Evolutionary conservation across 2,329 filamentous ascomycete genomes (phyloP).

Genomic region (Dactylellina parvicollis): DNA sequence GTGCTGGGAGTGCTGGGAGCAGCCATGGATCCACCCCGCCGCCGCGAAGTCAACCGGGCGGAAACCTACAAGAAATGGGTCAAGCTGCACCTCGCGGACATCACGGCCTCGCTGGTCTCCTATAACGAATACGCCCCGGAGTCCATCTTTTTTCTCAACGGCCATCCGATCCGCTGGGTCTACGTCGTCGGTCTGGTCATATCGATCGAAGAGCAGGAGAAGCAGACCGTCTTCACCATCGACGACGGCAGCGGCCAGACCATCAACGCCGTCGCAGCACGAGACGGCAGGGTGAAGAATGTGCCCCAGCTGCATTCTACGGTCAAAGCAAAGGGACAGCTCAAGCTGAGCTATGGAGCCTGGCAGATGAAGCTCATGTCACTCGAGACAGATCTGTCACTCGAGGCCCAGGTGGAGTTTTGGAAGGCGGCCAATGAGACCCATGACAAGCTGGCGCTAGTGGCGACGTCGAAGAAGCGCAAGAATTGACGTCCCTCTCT

Average conservation of each 20-base stretch:
- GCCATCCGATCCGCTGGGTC: constrained; percentile 45
- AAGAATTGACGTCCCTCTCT: constrained; percentile 6
- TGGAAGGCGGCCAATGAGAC: constrained; percentile 44
- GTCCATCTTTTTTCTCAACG: constrained; percentile 40
- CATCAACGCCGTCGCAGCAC: constrained; percentile 29
- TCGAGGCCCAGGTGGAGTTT: constrained; percentile 39
- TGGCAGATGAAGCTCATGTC: constrained; percentile 41
- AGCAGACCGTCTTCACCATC: constrained; percentile 27
- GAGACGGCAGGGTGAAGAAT: background rate
- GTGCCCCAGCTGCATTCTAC: constrained; percentile 45
- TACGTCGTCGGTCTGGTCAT: constrained; percentile 30
- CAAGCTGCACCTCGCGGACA: constrained; percentile 43
- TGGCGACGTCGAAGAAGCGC: constrained; percentile 13
- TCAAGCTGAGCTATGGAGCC: constrained; percentile 35
- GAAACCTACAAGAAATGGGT: constrained; percentile 47
- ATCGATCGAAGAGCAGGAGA: constrained; percentile 31
- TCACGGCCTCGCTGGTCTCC: constrained; percentile 27
- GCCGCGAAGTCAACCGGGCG: constrained; percentile 42
- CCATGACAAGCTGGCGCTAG: constrained; percentile 25
- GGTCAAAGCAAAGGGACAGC: constrained; percentile 36
- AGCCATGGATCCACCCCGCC: constrained; percentile 40
- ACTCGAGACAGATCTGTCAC: constrained; percentile 21
- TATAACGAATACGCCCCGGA: constrained; percentile 26
- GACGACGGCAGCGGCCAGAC: constrained; percentile 51
- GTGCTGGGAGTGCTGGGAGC: no score